These are phyloP conservation scores for Jamesozyma hellenica DNA, from an alignment of 805 yeast species.

Conservation along the genomic window DNA sequence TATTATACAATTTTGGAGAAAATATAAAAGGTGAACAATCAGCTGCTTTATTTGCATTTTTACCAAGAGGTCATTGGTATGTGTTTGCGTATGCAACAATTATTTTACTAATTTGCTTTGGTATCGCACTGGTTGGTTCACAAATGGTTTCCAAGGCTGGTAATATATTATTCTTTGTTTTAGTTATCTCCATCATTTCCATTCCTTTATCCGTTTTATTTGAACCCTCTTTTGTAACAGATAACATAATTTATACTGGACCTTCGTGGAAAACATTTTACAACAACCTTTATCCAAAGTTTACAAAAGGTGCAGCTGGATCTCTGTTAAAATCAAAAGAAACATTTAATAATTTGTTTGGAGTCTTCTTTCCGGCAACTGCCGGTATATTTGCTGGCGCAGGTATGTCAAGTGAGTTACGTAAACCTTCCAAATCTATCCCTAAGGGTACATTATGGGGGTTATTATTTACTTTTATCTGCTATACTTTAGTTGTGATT, in stretches of 20 bases:
- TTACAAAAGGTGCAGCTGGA: constrained; percentile 90
- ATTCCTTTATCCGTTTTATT: constrained; percentile 71
- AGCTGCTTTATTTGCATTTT: constrained; percentile 34
- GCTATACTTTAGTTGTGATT: constrained; percentile 71
- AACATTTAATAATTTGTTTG: constrained; percentile 77
- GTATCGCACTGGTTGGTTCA: constrained; percentile 73
- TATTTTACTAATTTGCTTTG: constrained; percentile 60
- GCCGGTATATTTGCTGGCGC: constrained; percentile 99
- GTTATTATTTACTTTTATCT: constrained; percentile 58
- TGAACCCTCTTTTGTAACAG: constrained; percentile 51
- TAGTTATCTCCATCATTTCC: constrained; percentile 64
- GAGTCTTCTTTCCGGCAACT: constrained; percentile 94
- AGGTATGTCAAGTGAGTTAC: constrained; percentile 91
- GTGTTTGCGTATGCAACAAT: constrained; percentile 62
- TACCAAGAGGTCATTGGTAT: constrained; percentile 67
- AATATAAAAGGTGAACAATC: constrained; percentile 19
- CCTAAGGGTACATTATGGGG: constrained; percentile 94
- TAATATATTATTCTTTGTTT: constrained; percentile 53
- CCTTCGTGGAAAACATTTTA: constrained; percentile 55
- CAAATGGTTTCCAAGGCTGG: constrained; percentile 76
- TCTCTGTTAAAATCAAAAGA: constrained; percentile 54
- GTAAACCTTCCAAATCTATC: constrained; percentile 76
- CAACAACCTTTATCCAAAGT: constrained; percentile 64
- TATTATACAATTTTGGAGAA: constrained; percentile 66
- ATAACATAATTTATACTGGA: constrained; percentile 55